These are phyloP conservation scores for Paspalum vaginatum DNA, from an alignment of 176 grass and related monocot species.

Conservation along the genomic window DNA sequence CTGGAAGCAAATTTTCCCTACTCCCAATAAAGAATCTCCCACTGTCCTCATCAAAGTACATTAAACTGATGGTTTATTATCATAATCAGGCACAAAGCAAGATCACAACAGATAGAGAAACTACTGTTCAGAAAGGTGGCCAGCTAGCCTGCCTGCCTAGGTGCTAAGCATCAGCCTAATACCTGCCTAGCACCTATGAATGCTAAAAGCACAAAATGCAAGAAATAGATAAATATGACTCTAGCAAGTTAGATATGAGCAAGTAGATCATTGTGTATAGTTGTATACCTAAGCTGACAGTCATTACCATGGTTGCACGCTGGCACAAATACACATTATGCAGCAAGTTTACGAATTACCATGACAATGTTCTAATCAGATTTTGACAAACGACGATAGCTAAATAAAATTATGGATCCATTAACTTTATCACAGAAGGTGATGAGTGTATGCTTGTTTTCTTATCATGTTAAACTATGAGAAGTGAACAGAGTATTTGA, in stretches of 20 bases:
- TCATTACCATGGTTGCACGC: not conserved
- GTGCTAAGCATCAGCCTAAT: not conserved
- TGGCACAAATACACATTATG: conserved; percentile 18
- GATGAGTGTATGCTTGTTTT: not conserved
- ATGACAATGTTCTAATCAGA: conserved; percentile 17
- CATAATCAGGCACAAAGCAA: conserved; percentile 5
- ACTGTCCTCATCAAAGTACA: conserved; percentile 16
- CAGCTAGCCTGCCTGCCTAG: not conserved
- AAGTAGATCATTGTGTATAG: conserved; percentile 9
- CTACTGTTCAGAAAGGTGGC: not conserved
- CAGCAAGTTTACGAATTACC: not conserved
- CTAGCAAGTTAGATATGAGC: conserved; percentile 31
- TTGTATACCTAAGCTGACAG: not conserved
- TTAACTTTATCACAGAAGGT: conserved; percentile 12
- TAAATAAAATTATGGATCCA: not conserved
- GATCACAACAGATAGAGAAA: conserved; percentile 16
- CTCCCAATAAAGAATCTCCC: not conserved
- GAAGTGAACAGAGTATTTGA: not conserved
- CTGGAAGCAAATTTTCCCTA: not conserved
- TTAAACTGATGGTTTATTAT: conserved; percentile 7
- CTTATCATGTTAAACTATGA: conserved; percentile 29
- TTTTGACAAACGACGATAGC: conserved; percentile 4
- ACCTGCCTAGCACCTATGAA: not conserved
- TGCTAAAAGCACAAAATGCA: not conserved
- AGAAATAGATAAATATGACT: not conserved